A percentile compares a stretch with the other conserved stretches of the same genome.
phyloP scores from a whole-genome alignment of 306 rosid species.

The Trichosanthes truncata region DNA sequence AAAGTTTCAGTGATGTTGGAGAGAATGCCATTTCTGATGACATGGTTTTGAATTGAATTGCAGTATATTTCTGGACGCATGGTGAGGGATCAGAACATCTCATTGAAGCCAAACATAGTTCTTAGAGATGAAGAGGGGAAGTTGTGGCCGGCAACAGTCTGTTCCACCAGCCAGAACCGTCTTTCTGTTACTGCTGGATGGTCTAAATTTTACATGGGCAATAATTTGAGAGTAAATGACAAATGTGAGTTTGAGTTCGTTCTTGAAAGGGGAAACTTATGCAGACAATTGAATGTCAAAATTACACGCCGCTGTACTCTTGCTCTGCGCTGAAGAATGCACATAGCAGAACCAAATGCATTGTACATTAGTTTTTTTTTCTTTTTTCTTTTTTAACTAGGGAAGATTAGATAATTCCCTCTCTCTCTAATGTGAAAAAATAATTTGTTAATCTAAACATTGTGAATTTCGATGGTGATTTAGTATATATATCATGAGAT shows the following conservation, averaged over 20 bases:
- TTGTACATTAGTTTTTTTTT: neutral
- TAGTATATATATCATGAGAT: neutral
- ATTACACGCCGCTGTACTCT: neutral
- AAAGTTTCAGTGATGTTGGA: neutral
- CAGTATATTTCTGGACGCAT: neutral
- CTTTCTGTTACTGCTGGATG: neutral
- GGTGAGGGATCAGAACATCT: neutral
- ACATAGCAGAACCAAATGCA: neutral
- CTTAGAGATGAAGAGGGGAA: slow-evolving; percentile 10
- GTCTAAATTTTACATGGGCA: neutral
- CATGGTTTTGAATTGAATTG: slow-evolving; percentile 1
- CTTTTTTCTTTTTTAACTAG: neutral
- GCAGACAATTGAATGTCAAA: slow-evolving; percentile 3
- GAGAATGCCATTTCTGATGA: neutral
- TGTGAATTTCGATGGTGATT: neutral
- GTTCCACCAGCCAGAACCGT: neutral
- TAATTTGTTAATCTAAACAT: neutral
- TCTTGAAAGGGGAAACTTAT: neutral
- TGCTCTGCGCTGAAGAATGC: neutral
- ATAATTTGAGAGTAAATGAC: neutral
- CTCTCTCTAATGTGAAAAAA: neutral
- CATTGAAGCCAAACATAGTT: neutral
- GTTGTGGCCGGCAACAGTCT: neutral
- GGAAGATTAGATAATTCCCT: neutral
- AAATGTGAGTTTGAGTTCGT: slow-evolving; percentile 11